These are phyloP conservation scores for Passalora sequoiae DNA, from an alignment of 2,329 filamentous ascomycete genomes.

Conservation along the genomic window DNA sequence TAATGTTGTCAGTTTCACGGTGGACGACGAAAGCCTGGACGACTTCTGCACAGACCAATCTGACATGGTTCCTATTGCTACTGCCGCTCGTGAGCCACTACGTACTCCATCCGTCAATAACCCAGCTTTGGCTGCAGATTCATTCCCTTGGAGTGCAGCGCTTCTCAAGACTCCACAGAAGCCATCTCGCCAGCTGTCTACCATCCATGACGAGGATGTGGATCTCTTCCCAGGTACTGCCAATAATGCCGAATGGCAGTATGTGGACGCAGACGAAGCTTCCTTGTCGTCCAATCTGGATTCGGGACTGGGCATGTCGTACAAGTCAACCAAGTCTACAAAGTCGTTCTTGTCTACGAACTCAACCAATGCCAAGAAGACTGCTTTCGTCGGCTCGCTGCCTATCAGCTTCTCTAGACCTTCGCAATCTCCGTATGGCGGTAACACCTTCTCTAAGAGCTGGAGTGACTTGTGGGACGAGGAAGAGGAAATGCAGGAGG, in stretches of 20 bases:
- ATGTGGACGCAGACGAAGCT: conserved; percentile 68
- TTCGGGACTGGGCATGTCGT: conserved; percentile 73
- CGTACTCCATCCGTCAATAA: conserved; percentile 93
- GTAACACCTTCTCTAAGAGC: conserved; percentile 73
- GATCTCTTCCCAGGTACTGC: conserved; percentile 80
- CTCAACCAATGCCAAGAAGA: conserved; percentile 62
- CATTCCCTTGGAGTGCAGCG: conserved; percentile 93
- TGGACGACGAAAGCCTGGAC: conserved; percentile 81
- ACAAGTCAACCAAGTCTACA: conserved; percentile 60
- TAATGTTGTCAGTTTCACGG: conserved; percentile 85
- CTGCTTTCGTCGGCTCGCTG: conserved; percentile 68
- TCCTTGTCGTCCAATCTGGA: conserved; percentile 80
- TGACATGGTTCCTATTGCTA: conserved; percentile 64
- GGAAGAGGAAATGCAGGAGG: conserved; percentile 69
- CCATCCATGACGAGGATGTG: conserved; percentile 75
- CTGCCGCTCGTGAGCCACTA: conserved; percentile 86
- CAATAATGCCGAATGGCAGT: conserved; percentile 62
- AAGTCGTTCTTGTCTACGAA: conserved; percentile 36
- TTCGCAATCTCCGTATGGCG: conserved; percentile 44
- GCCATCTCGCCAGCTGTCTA: conserved; percentile 74
- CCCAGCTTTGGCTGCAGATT: conserved; percentile 69
- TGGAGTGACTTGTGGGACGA: conserved; percentile 99
- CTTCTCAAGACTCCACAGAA: conserved; percentile 70
- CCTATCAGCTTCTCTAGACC: conserved; percentile 54
- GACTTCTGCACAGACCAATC: conserved; percentile 85